These are phyloP conservation scores for Ophiostoma pallidulum DNA, from an alignment of 2,329 filamentous ascomycete genomes.

Conservation along the genomic window DNA sequence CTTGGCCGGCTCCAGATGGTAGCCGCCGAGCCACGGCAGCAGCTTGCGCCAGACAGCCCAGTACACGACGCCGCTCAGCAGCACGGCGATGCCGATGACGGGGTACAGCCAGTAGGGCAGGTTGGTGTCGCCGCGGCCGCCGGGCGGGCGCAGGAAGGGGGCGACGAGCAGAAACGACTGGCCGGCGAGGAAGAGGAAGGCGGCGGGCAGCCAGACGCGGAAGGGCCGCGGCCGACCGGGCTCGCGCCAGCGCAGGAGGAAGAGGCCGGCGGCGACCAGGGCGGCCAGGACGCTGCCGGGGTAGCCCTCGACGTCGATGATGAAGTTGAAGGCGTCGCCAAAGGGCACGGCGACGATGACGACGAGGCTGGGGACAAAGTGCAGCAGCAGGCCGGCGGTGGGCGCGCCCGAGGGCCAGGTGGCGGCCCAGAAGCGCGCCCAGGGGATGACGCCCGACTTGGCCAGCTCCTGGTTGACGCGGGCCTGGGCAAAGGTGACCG, in stretches of 20 bases:
- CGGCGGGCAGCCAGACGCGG: slow-evolving; percentile 43
- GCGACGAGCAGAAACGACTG: slow-evolving; percentile 33
- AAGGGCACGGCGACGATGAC: slow-evolving; percentile 28
- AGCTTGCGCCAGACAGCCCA: slow-evolving; percentile 22
- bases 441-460: slow-evolving; percentile 55
- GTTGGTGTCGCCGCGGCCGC: slow-evolving; percentile 28
- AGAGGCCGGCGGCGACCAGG: slow-evolving; percentile 38
- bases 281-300: slow-evolving; percentile 44
- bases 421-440: slow-evolving; percentile 51
- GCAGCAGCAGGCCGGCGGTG: slow-evolving; percentile 49
- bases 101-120: slow-evolving; percentile 37
- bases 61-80: slow-evolving; percentile 28
- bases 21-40: slow-evolving; percentile 34
- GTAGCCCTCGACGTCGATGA: slow-evolving; percentile 35
- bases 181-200: slow-evolving; percentile 33
- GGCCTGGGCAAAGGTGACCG: slow-evolving; percentile 57
- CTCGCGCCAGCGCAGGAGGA: slow-evolving; percentile 25
- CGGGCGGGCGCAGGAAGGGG: slow-evolving; percentile 37
- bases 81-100: slow-evolving; percentile 31
- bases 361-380: slow-evolving; percentile 56
- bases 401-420: slow-evolving; percentile 59
- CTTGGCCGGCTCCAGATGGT: slow-evolving; percentile 35
- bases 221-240: slow-evolving; percentile 44
- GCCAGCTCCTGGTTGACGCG: slow-evolving; percentile 60
- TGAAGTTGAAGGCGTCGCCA: slow-evolving; percentile 53